Percentiles rank a stretch among this genome's conserved stretches.
Evolutionary conservation across 2,329 filamentous ascomycete genomes (phyloP).

Genomic region (Triangularia setosa): DNA sequence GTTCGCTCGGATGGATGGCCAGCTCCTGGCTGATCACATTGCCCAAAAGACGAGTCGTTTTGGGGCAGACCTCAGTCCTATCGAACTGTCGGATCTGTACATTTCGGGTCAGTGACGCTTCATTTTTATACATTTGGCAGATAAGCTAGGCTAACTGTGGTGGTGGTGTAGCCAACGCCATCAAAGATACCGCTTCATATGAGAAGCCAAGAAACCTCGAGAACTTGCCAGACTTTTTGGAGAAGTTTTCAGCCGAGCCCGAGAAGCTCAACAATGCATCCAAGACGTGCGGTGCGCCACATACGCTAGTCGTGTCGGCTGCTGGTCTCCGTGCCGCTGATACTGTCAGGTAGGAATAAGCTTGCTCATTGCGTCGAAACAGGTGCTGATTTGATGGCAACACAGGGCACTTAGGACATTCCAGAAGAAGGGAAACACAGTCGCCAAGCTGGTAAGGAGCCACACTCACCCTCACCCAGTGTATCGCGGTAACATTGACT

Average conservation of each 20-base stretch:
- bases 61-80: slow-evolving; percentile 71
- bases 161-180: slow-evolving; percentile 57
- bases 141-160: background rate
- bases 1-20: slow-evolving; percentile 77
- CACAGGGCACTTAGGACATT: slow-evolving; percentile 68
- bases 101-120: slow-evolving; percentile 61
- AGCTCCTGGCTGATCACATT: slow-evolving; percentile 79
- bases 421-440: slow-evolving; percentile 69
- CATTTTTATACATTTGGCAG: background rate
- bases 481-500: background rate
- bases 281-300: slow-evolving; percentile 67
- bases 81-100: slow-evolving; percentile 80
- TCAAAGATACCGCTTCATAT: slow-evolving; percentile 77
- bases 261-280: slow-evolving; percentile 59
- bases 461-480: too few species aligned
- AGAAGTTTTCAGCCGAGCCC: slow-evolving; percentile 56
- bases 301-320: slow-evolving; percentile 83
- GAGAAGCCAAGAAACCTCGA: slow-evolving; percentile 62
- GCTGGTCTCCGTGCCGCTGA: slow-evolving; percentile 85
- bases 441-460: slow-evolving; percentile 69
- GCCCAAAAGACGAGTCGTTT: slow-evolving; percentile 75
- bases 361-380: background rate
- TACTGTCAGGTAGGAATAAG: slow-evolving; percentile 58
- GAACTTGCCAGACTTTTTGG: slow-evolving; percentile 75
- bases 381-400: background rate